Evolutionary conservation across 2,329 filamentous ascomycete genomes (phyloP).

Genomic region (Peltaster fructicola): DNA sequence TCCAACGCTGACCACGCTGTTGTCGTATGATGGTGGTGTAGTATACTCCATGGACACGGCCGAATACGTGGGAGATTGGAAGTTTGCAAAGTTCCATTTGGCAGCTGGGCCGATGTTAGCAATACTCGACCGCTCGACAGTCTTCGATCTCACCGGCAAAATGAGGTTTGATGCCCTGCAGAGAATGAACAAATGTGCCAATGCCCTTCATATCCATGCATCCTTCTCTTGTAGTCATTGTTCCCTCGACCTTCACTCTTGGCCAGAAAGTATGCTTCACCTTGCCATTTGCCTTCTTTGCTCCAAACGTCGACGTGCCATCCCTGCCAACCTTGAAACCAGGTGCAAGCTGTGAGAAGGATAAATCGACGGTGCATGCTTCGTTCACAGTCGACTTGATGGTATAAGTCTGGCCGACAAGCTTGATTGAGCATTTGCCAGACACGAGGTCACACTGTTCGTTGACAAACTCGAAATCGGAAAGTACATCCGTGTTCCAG

Average conservation of each 20-base stretch:
- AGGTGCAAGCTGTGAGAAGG: conserved; percentile 55
- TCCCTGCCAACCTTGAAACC: conserved; percentile 75
- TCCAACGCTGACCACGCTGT: conserved; percentile 66
- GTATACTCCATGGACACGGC: conserved; percentile 92
- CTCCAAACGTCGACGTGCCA: conserved; percentile 71
- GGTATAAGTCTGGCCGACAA: conserved; percentile 64
- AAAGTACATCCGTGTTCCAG: conserved; percentile 69
- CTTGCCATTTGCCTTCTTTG: conserved; percentile 59
- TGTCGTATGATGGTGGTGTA: conserved; percentile 82
- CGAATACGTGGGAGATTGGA: conserved; percentile 73
- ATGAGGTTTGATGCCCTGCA: conserved; percentile 98
- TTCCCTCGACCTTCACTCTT: conserved; percentile 63
- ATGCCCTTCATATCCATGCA: conserved; percentile 66
- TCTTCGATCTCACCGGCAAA: conserved; percentile 53
- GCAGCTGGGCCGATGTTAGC: conserved; percentile 42
- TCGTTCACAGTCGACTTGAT: conserved; percentile 83
- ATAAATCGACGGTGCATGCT: conserved; percentile 68
- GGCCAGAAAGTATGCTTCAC: conserved; percentile 96
- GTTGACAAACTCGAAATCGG: conserved; percentile 67
- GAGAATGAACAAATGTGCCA: conserved; percentile 63
- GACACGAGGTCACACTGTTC: conserved; percentile 72
- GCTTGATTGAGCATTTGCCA: conserved; percentile 68
- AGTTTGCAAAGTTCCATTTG: conserved; percentile 84
- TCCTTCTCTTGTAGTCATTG: conserved; percentile 65
- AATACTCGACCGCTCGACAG: no score